Evolutionary conservation across 2,329 filamentous ascomycete species (phyloP).

Genomic region (Ilyonectria mors-panacis): DNA sequence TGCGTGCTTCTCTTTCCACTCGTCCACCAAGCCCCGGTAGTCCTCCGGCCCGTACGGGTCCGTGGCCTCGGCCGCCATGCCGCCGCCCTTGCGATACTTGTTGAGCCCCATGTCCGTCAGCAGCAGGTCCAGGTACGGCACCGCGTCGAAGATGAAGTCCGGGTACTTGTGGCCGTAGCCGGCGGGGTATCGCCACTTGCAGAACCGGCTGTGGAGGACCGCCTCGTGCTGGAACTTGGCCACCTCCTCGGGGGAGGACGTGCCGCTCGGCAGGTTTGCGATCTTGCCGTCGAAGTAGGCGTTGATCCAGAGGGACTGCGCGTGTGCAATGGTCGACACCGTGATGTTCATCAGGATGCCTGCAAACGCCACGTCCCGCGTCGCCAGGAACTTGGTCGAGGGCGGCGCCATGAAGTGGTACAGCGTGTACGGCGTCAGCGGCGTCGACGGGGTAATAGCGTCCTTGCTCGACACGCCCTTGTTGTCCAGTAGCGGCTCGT

Average conservation of each 20-base stretch:
- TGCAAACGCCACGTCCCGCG: slow-evolving; percentile 60
- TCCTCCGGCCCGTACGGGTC: slow-evolving; percentile 72
- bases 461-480: slow-evolving; percentile 55
- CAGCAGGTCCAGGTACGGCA: slow-evolving; percentile 81
- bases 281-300: slow-evolving; percentile 69
- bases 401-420: slow-evolving; percentile 65
- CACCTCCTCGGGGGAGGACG: slow-evolving; percentile 52
- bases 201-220: slow-evolving; percentile 77
- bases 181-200: slow-evolving; percentile 77
- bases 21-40: slow-evolving; percentile 67
- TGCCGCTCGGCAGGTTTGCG: slow-evolving; percentile 38
- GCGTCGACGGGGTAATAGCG: slow-evolving; percentile 39
- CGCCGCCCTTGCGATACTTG: slow-evolving; percentile 68
- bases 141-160: slow-evolving; percentile 82
- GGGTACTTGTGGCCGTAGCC: slow-evolving; percentile 75
- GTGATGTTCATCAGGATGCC: slow-evolving; percentile 62
- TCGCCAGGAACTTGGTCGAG: slow-evolving; percentile 52
- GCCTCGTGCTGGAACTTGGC: slow-evolving; percentile 66
- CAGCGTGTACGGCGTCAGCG: slow-evolving; percentile 54
- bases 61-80: slow-evolving; percentile 66
- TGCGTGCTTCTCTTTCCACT: slow-evolving; percentile 60
- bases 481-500: slow-evolving; percentile 59
- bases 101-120: slow-evolving; percentile 75
- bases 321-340: slow-evolving; percentile 58
- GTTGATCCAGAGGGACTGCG: slow-evolving; percentile 73